These are phyloP conservation scores for Aspergillus tubingensis DNA, from an alignment of 2,329 filamentous ascomycete genomes.

Conservation along the genomic window DNA sequence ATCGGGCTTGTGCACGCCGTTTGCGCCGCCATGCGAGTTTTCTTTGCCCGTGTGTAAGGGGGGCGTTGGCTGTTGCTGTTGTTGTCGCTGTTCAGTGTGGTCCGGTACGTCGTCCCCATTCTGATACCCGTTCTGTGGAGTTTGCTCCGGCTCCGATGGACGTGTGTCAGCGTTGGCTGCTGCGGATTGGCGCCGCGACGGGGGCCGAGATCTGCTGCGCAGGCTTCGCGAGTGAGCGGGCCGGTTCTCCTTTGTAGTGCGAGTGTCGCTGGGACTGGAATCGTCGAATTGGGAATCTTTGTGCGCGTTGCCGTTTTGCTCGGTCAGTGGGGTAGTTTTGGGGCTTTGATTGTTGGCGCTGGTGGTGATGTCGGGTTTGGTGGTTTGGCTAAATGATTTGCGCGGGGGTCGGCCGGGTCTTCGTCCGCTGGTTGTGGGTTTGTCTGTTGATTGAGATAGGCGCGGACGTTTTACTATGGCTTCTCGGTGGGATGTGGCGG, in stretches of 20 bases:
- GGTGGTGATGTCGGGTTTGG: slow-evolving; percentile 12
- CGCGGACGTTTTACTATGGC: slow-evolving; percentile 34
- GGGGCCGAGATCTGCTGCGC: slow-evolving; percentile 21
- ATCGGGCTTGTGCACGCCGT: slow-evolving; percentile 7
- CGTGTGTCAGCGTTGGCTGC: background rate
- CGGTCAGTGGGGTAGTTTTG: slow-evolving; percentile 15
- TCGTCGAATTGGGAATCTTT: slow-evolving; percentile 14
- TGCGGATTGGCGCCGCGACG: slow-evolving; percentile 9
- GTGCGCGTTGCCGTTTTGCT: slow-evolving; percentile 24
- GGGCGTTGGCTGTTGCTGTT: background rate
- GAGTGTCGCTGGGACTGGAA: slow-evolving; percentile 16
- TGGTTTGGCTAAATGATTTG: slow-evolving; percentile 27
- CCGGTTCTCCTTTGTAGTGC: slow-evolving; percentile 8
- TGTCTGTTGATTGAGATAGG: slow-evolving; percentile 21
- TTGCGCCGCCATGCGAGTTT: slow-evolving; percentile 6
- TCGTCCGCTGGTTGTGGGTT: slow-evolving; percentile 8
- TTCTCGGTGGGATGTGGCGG: slow-evolving; percentile 19
- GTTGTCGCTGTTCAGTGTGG: background rate
- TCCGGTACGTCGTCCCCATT: background rate
- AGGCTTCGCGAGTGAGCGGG: slow-evolving; percentile 16
- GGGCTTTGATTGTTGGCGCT: slow-evolving; percentile 11
- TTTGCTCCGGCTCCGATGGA: background rate
- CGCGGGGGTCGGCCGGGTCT: slow-evolving; percentile 32
- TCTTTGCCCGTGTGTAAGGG: slow-evolving; percentile 17
- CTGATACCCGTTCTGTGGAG: background rate